phyloP scores from a whole-genome alignment of 306 rosid species.

The Glycine soja region DNA sequence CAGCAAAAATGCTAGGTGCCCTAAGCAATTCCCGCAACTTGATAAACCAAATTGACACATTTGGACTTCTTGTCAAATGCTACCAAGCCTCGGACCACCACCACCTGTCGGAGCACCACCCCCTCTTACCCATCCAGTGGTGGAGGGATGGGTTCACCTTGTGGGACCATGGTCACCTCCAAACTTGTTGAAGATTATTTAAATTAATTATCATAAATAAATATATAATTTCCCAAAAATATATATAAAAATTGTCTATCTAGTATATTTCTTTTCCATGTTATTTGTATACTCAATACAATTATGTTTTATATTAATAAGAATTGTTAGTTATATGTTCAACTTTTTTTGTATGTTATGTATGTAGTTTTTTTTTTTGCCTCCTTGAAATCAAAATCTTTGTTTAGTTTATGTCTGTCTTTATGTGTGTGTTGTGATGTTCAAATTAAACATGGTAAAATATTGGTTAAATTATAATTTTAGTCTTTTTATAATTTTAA shows the following conservation, averaged over 20 bases:
- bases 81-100: conserved; percentile 71
- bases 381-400: neutral
- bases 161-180: neutral
- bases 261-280: neutral
- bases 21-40: too few relatives aligned
- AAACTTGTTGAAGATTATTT: neutral
- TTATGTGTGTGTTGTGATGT: too few relatives aligned
- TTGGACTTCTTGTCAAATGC: conserved; percentile 93
- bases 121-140: conserved; percentile 39
- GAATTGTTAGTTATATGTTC: too few relatives aligned
- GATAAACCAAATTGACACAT: conserved; percentile 73
- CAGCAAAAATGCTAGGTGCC: too few relatives aligned
- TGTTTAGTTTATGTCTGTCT: too few relatives aligned
- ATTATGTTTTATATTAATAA: too few relatives aligned
- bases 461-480: too few relatives aligned
- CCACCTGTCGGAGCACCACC: conserved; percentile 47
- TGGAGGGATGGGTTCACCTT: neutral
- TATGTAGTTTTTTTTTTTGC: too few relatives aligned
- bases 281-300: too few relatives aligned
- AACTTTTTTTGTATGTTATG: too few relatives aligned
- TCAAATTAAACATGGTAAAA: too few relatives aligned
- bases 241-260: neutral
- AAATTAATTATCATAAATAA: neutral
- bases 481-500: too few relatives aligned
- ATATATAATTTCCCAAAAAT: neutral